These are phyloP conservation scores for Penicillium sp. DNA, from an alignment of 2,329 filamentous ascomycete genomes.

Conservation along the genomic window DNA sequence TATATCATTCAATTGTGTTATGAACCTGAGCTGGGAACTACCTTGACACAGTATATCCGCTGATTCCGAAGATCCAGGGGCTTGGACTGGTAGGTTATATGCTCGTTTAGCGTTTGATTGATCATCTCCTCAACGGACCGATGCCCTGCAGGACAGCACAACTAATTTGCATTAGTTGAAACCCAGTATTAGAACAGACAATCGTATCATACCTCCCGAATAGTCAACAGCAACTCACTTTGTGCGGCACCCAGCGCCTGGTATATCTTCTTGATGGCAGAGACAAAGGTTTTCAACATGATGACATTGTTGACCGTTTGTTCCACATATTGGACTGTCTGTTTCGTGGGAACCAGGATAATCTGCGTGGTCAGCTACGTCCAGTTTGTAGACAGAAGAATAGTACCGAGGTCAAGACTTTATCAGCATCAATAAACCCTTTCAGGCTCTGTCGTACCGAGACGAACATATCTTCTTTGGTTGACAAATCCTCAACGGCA, in stretches of 20 bases:
- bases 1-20: neutral
- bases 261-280: constrained; percentile 64
- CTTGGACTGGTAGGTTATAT: constrained; percentile 72
- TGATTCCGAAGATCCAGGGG: constrained; percentile 87
- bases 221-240: constrained; percentile 63
- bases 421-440: constrained; percentile 74
- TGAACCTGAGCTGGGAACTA: constrained; percentile 33
- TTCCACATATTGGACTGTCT: constrained; percentile 67
- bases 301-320: constrained; percentile 83
- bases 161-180: constrained; percentile 32
- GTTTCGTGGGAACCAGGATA: constrained; percentile 68
- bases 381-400: neutral
- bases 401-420: constrained; percentile 68
- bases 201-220: constrained; percentile 54
- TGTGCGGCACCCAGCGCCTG: constrained; percentile 64
- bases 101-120: constrained; percentile 68
- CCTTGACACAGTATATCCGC: constrained; percentile 82
- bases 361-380: constrained; percentile 51
- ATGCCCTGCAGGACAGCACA: constrained; percentile 65
- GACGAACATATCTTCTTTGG: constrained; percentile 81
- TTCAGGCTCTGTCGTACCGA: constrained; percentile 72
- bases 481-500: constrained; percentile 76
- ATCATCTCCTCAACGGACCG: constrained; percentile 64
- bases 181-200: neutral
- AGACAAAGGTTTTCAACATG: constrained; percentile 78